Evolutionary conservation across 1,139 yeast species (phyloP).

Genomic region (Blastobotrys persicus): DNA sequence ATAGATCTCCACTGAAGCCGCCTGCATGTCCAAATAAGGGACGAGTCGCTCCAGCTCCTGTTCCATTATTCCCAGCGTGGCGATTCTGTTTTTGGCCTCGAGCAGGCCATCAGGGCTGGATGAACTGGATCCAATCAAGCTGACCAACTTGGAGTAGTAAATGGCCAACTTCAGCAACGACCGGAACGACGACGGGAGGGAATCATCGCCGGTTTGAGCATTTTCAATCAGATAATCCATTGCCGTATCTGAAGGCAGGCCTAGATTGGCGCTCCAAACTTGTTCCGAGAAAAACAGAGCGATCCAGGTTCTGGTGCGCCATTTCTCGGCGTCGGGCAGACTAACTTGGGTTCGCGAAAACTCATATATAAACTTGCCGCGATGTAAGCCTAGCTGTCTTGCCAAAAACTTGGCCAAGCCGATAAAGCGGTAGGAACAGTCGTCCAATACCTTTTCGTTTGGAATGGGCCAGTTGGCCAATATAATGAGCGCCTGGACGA

Average conservation of each 20-base stretch:
- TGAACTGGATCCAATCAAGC: constrained; percentile 87
- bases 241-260: constrained; percentile 82
- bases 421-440: constrained; percentile 82
- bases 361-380: constrained; percentile 89
- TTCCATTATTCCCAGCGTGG: constrained; percentile 70
- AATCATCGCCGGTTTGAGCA: constrained; percentile 66
- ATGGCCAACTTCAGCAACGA: constrained; percentile 71
- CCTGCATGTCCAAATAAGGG: constrained; percentile 60
- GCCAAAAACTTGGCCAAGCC: constrained; percentile 84
- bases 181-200: constrained; percentile 67
- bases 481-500: constrained; percentile 81
- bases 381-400: constrained; percentile 85
- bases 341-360: constrained; percentile 87
- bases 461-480: constrained; percentile 92
- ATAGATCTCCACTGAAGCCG: constrained; percentile 72
- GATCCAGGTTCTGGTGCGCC: constrained; percentile 94
- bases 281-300: constrained; percentile 86
- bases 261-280: constrained; percentile 85
- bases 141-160: constrained; percentile 80
- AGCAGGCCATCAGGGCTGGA: constrained; percentile 85
- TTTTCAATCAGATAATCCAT: constrained; percentile 80
- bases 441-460: constrained; percentile 88
- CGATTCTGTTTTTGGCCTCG: constrained; percentile 81
- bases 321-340: constrained; percentile 84
- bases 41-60: constrained; percentile 73